These are phyloP conservation scores for Aspergillus neotritici DNA, from an alignment of 2,329 filamentous ascomycete species.

Conservation along the genomic window DNA sequence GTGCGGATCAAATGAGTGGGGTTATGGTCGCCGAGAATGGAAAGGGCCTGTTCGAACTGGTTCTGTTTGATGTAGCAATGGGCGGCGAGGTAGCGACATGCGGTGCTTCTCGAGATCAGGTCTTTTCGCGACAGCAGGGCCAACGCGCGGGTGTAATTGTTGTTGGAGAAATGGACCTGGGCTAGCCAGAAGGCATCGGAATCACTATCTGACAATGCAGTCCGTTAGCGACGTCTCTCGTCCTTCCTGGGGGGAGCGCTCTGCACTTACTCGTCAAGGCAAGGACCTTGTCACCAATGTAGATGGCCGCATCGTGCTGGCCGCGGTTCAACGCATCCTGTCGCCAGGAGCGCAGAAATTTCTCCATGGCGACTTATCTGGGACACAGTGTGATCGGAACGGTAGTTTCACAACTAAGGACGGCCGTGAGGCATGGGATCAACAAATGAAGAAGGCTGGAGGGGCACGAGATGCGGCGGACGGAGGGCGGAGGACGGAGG, in stretches of 20 bases:
- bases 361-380: slow-evolving; percentile 61
- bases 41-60: slow-evolving; percentile 81
- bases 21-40: slow-evolving; percentile 83
- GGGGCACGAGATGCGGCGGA: too few species aligned
- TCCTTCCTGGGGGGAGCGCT: neutral
- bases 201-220: slow-evolving; percentile 63
- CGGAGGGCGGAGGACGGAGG: too few species aligned
- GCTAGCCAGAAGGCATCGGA: slow-evolving; percentile 95
- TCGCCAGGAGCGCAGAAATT: slow-evolving; percentile 87
- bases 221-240: slow-evolving; percentile 2
- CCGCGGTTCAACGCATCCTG: slow-evolving; percentile 93
- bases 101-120: slow-evolving; percentile 71
- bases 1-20: slow-evolving; percentile 79
- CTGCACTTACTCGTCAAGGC: slow-evolving; percentile 75
- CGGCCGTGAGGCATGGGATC: too few species aligned
- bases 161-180: slow-evolving; percentile 94
- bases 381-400: too few species aligned
- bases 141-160: slow-evolving; percentile 89
- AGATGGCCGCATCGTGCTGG: slow-evolving; percentile 94
- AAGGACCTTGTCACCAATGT: slow-evolving; percentile 93
- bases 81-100: slow-evolving; percentile 86
- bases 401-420: too few species aligned
- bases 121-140: slow-evolving; percentile 79
- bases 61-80: slow-evolving; percentile 92
- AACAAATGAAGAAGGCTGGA: too few species aligned